These are phyloP conservation scores for Hypoxylon lienhwacheense DNA, from an alignment of 495 filamentous ascomycete genomes.

Conservation along the genomic window DNA sequence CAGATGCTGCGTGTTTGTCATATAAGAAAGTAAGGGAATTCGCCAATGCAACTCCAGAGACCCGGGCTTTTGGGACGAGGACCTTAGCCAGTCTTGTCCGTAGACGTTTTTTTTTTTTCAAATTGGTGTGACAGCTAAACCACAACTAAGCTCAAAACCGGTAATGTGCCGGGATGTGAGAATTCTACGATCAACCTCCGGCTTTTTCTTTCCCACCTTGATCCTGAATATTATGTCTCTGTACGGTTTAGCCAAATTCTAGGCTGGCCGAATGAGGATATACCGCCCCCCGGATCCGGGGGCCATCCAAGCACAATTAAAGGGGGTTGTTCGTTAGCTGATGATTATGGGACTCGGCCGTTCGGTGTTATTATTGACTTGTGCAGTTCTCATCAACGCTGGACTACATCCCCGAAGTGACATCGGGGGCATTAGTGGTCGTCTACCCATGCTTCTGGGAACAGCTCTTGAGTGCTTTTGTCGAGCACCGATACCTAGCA, in stretches of 20 bases:
- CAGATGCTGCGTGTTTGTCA: slow-evolving; percentile 2
- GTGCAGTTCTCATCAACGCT: too few species aligned
- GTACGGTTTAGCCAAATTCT: slow-evolving; percentile 16
- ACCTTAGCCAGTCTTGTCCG: slow-evolving; percentile 10
- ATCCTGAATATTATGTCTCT: neutral
- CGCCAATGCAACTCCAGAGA: slow-evolving; percentile 15
- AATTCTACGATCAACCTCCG: slow-evolving; percentile 8
- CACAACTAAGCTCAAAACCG: slow-evolving; percentile 29
- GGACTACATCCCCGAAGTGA: too few species aligned
- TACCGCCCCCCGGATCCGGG: slow-evolving; percentile 9
- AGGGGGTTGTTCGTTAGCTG: slow-evolving; percentile 13
- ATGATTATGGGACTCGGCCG: slow-evolving; percentile 13
- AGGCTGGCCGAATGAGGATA: slow-evolving; percentile 26
- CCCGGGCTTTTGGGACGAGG: slow-evolving; percentile 29
- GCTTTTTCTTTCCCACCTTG: slow-evolving; percentile 2
- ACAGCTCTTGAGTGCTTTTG: neutral
- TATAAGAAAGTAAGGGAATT: slow-evolving; percentile 13
- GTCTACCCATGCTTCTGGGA: slow-evolving; percentile 16
- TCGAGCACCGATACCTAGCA: too few species aligned
- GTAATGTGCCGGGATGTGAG: slow-evolving; percentile 17
- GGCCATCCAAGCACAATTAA: slow-evolving; percentile 7
- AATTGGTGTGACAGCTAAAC: slow-evolving; percentile 26
- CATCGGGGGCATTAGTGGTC: slow-evolving; percentile 17
- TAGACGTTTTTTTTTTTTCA: slow-evolving; percentile 3
- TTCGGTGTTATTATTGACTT: slow-evolving; percentile 30